Evolutionary conservation across 2,329 filamentous ascomycete genomes (phyloP).

Genomic region (Helminthosporium solani): DNA sequence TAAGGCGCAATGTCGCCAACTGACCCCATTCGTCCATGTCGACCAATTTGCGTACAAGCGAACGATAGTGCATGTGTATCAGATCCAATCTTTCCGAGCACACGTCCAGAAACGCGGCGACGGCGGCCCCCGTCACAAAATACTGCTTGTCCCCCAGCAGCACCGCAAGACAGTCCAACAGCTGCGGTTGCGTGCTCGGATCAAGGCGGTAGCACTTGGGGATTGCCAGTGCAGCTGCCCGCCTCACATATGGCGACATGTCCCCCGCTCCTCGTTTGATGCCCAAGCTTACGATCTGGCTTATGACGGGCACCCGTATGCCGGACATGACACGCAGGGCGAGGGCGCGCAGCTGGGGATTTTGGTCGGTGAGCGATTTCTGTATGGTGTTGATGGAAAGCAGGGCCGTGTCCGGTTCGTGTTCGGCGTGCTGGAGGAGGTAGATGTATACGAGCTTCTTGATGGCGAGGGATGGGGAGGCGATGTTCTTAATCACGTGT

Average conservation of each 20-base stretch:
- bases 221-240: conserved; percentile 88
- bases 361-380: conserved; percentile 90
- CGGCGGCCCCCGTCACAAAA: conserved; percentile 92
- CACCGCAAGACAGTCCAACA: conserved; percentile 76
- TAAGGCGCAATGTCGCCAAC: conserved; percentile 74
- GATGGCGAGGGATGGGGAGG: conserved; percentile 88
- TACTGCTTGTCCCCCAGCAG: conserved; percentile 90
- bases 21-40: conserved; percentile 99
- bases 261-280: conserved; percentile 93
- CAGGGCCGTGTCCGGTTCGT: conserved; percentile 91
- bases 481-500: conserved; percentile 97
- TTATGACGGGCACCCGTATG: conserved; percentile 95
- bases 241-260: conserved; percentile 92
- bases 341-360: conserved; percentile 85
- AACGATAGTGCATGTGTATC: conserved; percentile 85
- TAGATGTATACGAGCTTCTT: conserved; percentile 99
- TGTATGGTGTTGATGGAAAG: conserved; percentile 99
- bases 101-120: conserved; percentile 83
- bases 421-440: conserved; percentile 92
- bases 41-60: conserved; percentile 82
- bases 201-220: conserved; percentile 95
- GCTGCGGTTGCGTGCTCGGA: conserved; percentile 77
- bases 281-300: conserved; percentile 91
- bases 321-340: conserved; percentile 96
- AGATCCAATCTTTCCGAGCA: conserved; percentile 86